Conservation (phyloP, 257 asterid genomes). For the Solanum peruvianum region DNA sequence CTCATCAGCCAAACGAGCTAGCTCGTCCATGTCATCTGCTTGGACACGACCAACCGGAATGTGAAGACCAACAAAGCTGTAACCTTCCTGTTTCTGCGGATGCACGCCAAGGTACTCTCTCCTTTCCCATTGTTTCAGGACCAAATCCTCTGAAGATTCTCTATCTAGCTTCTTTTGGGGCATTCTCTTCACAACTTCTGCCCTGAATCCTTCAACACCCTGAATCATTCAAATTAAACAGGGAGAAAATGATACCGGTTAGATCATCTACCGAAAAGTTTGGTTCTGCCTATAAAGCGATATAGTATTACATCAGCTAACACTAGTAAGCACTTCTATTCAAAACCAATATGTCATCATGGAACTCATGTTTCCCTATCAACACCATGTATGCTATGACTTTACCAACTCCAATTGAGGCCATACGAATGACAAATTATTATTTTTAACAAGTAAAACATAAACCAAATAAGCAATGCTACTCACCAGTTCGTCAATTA, state of each 20-base stretch:
- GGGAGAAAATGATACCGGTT: neutral
- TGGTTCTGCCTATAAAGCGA: neutral
- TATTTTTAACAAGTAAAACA: neutral
- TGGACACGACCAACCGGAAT: constrained; percentile 89
- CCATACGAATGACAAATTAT: neutral
- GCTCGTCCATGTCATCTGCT: constrained; percentile 89
- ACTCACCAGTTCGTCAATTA: constrained; percentile 93
- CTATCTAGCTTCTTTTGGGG: constrained; percentile 51
- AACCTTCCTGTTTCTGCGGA: constrained; percentile 83
- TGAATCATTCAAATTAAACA: constrained; percentile 1
- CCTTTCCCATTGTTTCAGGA: constrained; percentile 61
- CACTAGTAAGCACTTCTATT: neutral
- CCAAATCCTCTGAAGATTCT: constrained; percentile 59
- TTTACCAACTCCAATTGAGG: neutral
- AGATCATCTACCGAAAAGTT: neutral
- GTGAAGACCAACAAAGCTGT: constrained; percentile 75
- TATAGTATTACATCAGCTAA: neutral
- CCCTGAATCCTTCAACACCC: constrained; percentile 86
- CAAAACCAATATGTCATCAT: neutral
- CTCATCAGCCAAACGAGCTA: constrained; percentile 61
- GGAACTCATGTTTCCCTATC: neutral
- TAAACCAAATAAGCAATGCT: neutral
- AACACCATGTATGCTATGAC: neutral
- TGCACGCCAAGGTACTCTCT: constrained; percentile 74
- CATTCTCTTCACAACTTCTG: constrained; percentile 81